A percentile compares a stretch with the other conserved stretches of the same genome.
Conservation (phyloP, 108 stramenopile genomes). For the Skeletonema costatum region DNA sequence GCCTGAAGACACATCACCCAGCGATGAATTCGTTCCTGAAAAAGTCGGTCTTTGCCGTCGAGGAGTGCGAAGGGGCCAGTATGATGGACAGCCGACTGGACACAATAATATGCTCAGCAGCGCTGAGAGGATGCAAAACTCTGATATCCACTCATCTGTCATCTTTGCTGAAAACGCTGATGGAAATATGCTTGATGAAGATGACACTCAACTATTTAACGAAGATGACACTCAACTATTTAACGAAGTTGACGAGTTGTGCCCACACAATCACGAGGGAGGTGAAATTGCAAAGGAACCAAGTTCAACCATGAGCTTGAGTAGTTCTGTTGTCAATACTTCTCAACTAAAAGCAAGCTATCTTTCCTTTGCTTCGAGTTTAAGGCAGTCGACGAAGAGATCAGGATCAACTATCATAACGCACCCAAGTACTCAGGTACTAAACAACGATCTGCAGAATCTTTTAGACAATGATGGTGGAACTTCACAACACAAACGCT, state of each 20-base stretch:
- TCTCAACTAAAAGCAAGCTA: neutral
- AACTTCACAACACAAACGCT: neutral
- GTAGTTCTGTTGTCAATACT: neutral
- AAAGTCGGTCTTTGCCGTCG: neutral
- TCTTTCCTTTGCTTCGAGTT: neutral
- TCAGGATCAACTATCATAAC: neutral
- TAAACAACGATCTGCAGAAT: neutral
- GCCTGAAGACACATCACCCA: neutral
- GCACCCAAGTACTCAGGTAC: neutral
- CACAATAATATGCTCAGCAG: neutral
- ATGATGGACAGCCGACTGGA: neutral
- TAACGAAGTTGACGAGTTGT: conserved; percentile 29
- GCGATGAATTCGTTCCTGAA: neutral
- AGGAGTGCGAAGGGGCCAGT: neutral
- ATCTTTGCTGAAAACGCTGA: conserved; percentile 15
- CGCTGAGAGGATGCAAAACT: too few relatives aligned
- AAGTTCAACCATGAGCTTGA: neutral
- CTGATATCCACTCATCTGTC: conserved; percentile 16
- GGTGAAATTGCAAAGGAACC: conserved; percentile 13
- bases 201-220: conserved; percentile 7
- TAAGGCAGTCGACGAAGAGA: neutral
- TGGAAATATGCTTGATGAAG: neutral
- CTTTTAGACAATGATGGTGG: neutral
- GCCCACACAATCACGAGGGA: conserved; percentile 30
- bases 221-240: conserved; percentile 25